phyloP scores from a whole-genome alignment of 441 rosid species.

The Breynia disticha region DNA sequence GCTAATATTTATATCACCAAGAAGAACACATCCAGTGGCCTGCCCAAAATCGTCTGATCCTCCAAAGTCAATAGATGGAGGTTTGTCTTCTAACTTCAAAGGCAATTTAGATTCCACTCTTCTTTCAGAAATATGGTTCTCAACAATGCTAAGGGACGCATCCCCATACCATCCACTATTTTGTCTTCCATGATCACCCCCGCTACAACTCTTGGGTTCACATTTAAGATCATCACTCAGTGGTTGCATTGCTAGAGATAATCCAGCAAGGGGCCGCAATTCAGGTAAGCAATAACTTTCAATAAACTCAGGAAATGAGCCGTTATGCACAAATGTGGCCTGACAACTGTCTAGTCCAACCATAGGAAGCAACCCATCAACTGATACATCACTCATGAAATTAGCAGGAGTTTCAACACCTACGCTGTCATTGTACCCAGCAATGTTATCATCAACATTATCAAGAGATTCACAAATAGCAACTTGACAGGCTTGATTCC shows the following conservation, averaged over 20 bases:
- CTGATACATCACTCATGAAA: constrained; percentile 26
- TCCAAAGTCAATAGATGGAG: constrained; percentile 23
- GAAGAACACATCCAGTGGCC: constrained; percentile 50
- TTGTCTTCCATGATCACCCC: constrained; percentile 45
- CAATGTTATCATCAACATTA: constrained; percentile 29
- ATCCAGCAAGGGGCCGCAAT: constrained; percentile 43
- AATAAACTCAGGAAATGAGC: constrained; percentile 58
- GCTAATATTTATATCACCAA: constrained; percentile 51
- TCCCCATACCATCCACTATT: constrained; percentile 77
- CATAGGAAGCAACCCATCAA: constrained; percentile 33
- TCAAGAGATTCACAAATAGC: constrained; percentile 34
- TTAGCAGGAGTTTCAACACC: constrained; percentile 32
- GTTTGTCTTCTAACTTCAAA: constrained; percentile 38
- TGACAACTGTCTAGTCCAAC: constrained; percentile 42
- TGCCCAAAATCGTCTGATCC: constrained; percentile 32
- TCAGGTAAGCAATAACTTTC: constrained; percentile 78
- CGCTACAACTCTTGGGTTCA: constrained; percentile 24
- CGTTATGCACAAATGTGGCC: constrained; percentile 40
- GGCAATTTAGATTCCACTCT: constrained; percentile 37
- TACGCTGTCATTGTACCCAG: constrained; percentile 33
- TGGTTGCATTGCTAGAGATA: constrained; percentile 39
- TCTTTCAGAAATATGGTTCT: constrained; percentile 76
- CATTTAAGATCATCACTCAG: constrained; percentile 20
- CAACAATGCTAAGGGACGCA: constrained; percentile 48
- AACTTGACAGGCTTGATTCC: constrained; percentile 28